phyloP scores from a whole-genome alignment of 164 flowering plant species.

The Aristolochia fimbriata region DNA sequence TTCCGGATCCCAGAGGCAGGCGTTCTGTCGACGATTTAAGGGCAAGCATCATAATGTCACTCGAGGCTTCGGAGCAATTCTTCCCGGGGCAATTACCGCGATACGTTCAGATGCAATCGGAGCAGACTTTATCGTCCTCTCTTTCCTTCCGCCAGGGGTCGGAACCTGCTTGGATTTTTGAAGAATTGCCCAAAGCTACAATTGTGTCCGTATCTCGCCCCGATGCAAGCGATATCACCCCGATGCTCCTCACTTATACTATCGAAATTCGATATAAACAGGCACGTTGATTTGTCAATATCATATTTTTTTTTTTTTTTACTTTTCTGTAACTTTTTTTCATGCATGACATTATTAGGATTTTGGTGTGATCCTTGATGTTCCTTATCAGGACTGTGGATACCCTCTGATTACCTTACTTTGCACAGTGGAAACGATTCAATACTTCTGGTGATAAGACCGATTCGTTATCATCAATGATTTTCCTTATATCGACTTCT shows the following conservation, averaged over 20 bases:
- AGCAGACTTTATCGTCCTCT: constrained; percentile 6
- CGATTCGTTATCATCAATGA: too few relatives aligned
- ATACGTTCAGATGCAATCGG: constrained; percentile 20
- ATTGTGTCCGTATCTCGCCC: constrained; percentile 90
- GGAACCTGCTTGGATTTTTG: constrained; percentile 40
- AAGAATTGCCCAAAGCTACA: constrained; percentile 76
- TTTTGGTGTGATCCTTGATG: too few relatives aligned
- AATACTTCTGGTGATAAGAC: too few relatives aligned
- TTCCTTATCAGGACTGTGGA: too few relatives aligned
- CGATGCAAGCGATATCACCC: constrained; percentile 84
- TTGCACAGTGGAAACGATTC: too few relatives aligned
- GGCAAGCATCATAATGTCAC: background rate
- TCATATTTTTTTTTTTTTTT: constrained; percentile 1
- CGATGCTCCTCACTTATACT: constrained; percentile 69
- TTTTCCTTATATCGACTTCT: too few relatives aligned
- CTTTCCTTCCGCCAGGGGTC: constrained; percentile 9
- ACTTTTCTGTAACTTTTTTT: background rate
- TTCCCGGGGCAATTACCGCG: background rate
- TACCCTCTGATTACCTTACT: too few relatives aligned
- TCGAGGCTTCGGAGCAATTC: constrained; percentile 4
- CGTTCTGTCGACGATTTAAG: too few relatives aligned
- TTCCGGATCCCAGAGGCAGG: too few relatives aligned
- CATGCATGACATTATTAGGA: too few relatives aligned
- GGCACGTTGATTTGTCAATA: constrained; percentile 21
- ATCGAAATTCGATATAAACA: constrained; percentile 80